Conservation (phyloP, 805 yeast species). For the Wickerhamomyces sydowiorum region DNA sequence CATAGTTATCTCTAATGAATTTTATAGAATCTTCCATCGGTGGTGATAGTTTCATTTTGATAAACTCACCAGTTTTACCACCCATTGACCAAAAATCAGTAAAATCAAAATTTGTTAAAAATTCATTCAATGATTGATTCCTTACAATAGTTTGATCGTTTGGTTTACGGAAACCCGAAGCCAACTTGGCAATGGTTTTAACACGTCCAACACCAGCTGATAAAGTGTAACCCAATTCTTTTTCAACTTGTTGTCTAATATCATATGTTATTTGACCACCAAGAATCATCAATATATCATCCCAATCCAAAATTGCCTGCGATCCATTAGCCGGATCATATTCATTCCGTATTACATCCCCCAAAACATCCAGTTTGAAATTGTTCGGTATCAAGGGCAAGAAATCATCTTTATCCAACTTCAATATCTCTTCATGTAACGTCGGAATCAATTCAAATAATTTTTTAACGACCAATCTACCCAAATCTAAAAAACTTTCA, state of each 20-base stretch:
- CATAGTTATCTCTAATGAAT: conserved; percentile 44
- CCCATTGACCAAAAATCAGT: conserved; percentile 88
- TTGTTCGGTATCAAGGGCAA: conserved; percentile 41
- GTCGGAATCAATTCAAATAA: conserved; percentile 44
- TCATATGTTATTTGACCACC: conserved; percentile 58
- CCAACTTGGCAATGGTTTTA: conserved; percentile 78
- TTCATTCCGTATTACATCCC: conserved; percentile 9
- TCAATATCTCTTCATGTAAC: conserved; percentile 19
- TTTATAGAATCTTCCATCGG: conserved; percentile 45
- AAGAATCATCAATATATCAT: conserved; percentile 62
- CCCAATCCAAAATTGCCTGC: conserved; percentile 56
- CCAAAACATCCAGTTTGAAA: conserved; percentile 26
- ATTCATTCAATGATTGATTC: conserved; percentile 39
- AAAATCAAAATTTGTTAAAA: conserved; percentile 56
- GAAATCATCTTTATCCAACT: conserved; percentile 13
- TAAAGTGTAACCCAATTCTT: conserved; percentile 70
- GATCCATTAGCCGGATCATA: conserved; percentile 5
- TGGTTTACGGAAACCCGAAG: conserved; percentile 82
- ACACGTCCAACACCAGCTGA: conserved; percentile 83
- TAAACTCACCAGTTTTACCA: conserved; percentile 72
- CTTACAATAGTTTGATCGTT: conserved; percentile 75
- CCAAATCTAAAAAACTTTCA: conserved; percentile 85
- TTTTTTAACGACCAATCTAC: conserved; percentile 47
- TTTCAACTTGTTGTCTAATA: conserved; percentile 46
- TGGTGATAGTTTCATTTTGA: conserved; percentile 42